Evolutionary conservation across 1,139 yeast species (phyloP).

Genomic region (Maudiozyma humilis): DNA sequence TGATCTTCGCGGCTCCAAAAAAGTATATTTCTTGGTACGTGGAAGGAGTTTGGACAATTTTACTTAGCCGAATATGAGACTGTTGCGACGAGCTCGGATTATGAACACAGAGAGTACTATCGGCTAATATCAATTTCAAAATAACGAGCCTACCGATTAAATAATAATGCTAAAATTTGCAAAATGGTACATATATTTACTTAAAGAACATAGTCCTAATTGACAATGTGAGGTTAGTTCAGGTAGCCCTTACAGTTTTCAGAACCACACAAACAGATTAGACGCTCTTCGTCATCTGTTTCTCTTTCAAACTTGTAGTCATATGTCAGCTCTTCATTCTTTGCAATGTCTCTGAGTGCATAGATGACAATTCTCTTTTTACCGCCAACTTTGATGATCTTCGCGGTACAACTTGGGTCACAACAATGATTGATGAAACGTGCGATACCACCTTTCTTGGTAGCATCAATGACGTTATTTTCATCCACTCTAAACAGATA

Average conservation of each 20-base stretch:
- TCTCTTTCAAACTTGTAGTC: constrained; percentile 94
- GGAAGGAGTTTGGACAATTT: not conserved
- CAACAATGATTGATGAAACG: constrained; percentile 95
- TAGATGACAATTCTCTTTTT: constrained; percentile 89
- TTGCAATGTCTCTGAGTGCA: constrained; percentile 80
- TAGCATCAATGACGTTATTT: constrained; percentile 92
- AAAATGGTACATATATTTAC: not conserved
- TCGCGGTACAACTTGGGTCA: constrained; percentile 95
- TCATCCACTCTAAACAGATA: constrained; percentile 89
- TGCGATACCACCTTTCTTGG: constrained; percentile 95
- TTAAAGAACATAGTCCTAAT: not conserved
- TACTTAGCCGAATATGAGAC: too few relatives aligned
- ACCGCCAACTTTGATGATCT: constrained; percentile 91
- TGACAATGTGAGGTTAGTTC: constrained; percentile 37
- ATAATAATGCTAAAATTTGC: too few relatives aligned
- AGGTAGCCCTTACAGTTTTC: constrained; percentile 88
- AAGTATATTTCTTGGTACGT: too few relatives aligned
- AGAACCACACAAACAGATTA: constrained; percentile 91
- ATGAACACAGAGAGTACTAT: too few relatives aligned
- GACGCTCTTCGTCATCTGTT: constrained; percentile 79
- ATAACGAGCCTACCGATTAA: too few relatives aligned
- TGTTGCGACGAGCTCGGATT: too few relatives aligned
- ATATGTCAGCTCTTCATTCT: constrained; percentile 88
- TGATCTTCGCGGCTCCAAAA: not conserved
- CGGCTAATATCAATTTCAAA: too few relatives aligned